Percentiles rank a stretch among this genome's conserved stretches.
phyloP scores from a whole-genome alignment of 352 stramenopile genomes.

The Pythium aristosporum region DNA sequence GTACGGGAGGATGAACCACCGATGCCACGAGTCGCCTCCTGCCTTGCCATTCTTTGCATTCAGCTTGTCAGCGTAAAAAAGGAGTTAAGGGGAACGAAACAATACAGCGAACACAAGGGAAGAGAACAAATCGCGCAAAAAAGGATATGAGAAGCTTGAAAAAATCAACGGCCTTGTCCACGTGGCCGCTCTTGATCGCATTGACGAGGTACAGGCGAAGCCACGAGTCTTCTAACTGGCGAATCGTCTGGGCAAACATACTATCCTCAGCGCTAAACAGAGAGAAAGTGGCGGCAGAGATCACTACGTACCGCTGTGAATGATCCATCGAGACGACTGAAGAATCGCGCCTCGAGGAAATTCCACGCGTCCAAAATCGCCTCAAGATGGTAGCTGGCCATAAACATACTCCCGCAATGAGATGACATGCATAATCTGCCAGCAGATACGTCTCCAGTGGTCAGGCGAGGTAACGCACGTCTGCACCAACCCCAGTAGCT shows the following conservation, averaged over 20 bases:
- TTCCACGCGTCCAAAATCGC: constrained; percentile 77
- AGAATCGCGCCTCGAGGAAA: constrained; percentile 78
- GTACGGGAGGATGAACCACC: constrained; percentile 84
- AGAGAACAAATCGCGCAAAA: constrained; percentile 2
- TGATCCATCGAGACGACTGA: constrained; percentile 74
- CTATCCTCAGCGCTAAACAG: not conserved
- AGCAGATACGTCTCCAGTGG: not conserved
- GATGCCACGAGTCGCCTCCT: constrained; percentile 56
- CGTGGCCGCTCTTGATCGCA: constrained; percentile 62
- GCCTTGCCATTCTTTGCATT: constrained; percentile 39
- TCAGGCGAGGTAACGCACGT: constrained; percentile 26
- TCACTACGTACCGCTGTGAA: constrained; percentile 45
- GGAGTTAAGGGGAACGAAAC: constrained; percentile 27
- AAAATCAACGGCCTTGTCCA: constrained; percentile 73
- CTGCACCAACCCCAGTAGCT: constrained; percentile 63
- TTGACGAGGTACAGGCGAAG: constrained; percentile 78
- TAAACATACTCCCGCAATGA: not conserved
- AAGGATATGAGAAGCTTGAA: constrained; percentile 65
- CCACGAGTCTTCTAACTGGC: constrained; percentile 64
- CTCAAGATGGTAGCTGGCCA: constrained; percentile 72
- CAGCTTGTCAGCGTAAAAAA: constrained; percentile 54
- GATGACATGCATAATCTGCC: not conserved
- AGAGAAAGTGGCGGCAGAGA: not conserved
- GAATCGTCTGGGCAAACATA: constrained; percentile 45
- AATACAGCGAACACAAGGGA: not conserved